Evolutionary conservation across 192 early-diverging fungal species (phyloP), one percentile per base, ranked within the genome.

Genomic region (Podila minutissima): DNA sequence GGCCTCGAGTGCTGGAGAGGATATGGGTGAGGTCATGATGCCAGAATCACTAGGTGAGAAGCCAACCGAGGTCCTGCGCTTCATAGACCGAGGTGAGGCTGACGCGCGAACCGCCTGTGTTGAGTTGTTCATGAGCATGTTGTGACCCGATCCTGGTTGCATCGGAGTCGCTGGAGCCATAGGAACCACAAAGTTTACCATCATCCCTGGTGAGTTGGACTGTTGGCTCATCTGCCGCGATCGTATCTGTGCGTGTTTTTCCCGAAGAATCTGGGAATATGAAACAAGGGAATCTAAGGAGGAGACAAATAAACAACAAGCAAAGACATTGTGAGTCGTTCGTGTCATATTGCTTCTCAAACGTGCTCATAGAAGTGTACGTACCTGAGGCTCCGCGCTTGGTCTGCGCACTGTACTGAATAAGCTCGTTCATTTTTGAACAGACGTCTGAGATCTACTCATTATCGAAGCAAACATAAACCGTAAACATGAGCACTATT

Each of bases 371-470:
- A 4, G 46, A 13, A 33, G 9, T 10, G 38, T 70, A 57, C 67
- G 9, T 61, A 77, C 74, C 74, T 19, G 51, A n/a, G 24, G 74
- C 51, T 19, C 74, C 64, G 28, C 32, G 67, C 24, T 69, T 69
- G 8, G 64, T 77, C 9, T 77, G 24, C 5, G 63, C 64, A 37
- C 68, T 67, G 32, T 57, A 48, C 5, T 66, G 74, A 13, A 77
- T 28, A 24, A 77, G 26, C 26, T 77, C 74, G 33, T 60, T 71
- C 74, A 77, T 70, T 53, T 77, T 71, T 28, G 68, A 65, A n/a
- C 24, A 71, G 29, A 77, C 59, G 35, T 77, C 69, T 17, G 74
- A 60, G n/a, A 77, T 22, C 74, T 77, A 62, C 19, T 10, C 19
- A 13, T 31, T 19, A 33, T 53, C 5, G 20, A 35, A 26, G 20